Evolutionary conservation across 2,329 filamentous ascomycete genomes (phyloP).

Genomic region (Knufia fluminis): DNA sequence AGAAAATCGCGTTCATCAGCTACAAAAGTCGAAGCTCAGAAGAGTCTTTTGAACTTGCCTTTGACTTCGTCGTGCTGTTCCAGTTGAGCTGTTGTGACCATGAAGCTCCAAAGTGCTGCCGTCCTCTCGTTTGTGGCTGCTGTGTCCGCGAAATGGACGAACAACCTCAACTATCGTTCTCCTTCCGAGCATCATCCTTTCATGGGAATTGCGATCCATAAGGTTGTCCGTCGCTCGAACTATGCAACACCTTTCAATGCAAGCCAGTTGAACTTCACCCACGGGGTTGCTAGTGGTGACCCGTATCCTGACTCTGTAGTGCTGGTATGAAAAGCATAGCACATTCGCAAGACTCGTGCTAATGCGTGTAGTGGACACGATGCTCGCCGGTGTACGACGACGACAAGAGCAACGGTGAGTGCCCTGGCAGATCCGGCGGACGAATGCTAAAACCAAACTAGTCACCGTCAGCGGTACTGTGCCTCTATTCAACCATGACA

Average conservation of each 20-base stretch:
- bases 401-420: conserved; percentile 40
- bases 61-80: no score
- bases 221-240: conserved; percentile 48
- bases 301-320: conserved; percentile 37
- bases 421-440: conserved; percentile 35
- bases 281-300: conserved; percentile 48
- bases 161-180: conserved; percentile 59
- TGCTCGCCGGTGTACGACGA: conserved; percentile 33
- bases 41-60: no score
- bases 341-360: neutral
- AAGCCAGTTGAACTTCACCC: conserved; percentile 52
- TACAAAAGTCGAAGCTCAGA: no score
- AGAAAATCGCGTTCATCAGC: no score
- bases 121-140: conserved; percentile 14
- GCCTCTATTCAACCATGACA: conserved; percentile 42
- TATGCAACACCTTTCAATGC: conserved; percentile 37
- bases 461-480: conserved; percentile 48
- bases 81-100: neutral
- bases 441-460: conserved; percentile 28
- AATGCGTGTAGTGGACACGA: conserved; percentile 29
- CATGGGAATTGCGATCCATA: conserved; percentile 56
- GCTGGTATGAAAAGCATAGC: conserved; percentile 16
- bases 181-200: conserved; percentile 56
- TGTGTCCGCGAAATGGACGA: conserved; percentile 24
- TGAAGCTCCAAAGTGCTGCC: conserved; percentile 16